These are phyloP conservation scores for Bothriochloa decipiens DNA, from an alignment of 176 grass and related monocot species.

Conservation along the genomic window DNA sequence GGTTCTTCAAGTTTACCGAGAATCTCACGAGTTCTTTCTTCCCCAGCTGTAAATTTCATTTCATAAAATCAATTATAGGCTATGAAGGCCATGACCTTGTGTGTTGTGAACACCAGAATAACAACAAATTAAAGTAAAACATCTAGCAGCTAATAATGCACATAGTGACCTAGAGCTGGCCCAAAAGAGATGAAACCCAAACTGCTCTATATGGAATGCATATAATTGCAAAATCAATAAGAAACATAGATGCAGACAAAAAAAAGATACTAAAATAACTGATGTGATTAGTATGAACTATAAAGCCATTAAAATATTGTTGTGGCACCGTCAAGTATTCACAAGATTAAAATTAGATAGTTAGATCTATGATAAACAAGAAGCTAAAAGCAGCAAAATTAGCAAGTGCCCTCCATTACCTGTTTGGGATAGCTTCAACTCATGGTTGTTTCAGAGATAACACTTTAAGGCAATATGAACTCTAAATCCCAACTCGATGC, in stretches of 20 bases:
- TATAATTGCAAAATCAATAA: neutral
- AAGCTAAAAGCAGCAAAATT: slow-evolving; percentile 3
- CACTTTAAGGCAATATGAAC: neutral
- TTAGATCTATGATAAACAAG: slow-evolving; percentile 8
- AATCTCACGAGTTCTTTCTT: slow-evolving; percentile 36
- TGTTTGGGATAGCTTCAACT: neutral
- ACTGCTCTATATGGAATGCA: neutral
- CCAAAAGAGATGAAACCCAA: neutral
- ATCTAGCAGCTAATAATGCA: neutral
- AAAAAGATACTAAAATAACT: neutral
- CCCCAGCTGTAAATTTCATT: slow-evolving; percentile 46
- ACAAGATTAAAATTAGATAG: neutral
- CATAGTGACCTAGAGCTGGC: neutral
- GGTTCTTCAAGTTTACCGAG: slow-evolving; percentile 20
- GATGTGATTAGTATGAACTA: neutral
- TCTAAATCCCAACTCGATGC: neutral
- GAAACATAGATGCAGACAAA: slow-evolving; percentile 9
- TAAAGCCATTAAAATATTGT: neutral
- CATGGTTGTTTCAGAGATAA: neutral
- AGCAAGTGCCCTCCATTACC: neutral
- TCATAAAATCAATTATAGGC: slow-evolving; percentile 17
- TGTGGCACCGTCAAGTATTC: neutral
- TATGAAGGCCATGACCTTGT: neutral
- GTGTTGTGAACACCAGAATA: neutral
- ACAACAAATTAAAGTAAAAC: neutral